A percentile compares a stretch with the other conserved stretches of the same genome.
These are phyloP conservation scores for Cotoneaster glaucophyllus DNA, from an alignment of 306 rosid genomes.

Conservation along the genomic window DNA sequence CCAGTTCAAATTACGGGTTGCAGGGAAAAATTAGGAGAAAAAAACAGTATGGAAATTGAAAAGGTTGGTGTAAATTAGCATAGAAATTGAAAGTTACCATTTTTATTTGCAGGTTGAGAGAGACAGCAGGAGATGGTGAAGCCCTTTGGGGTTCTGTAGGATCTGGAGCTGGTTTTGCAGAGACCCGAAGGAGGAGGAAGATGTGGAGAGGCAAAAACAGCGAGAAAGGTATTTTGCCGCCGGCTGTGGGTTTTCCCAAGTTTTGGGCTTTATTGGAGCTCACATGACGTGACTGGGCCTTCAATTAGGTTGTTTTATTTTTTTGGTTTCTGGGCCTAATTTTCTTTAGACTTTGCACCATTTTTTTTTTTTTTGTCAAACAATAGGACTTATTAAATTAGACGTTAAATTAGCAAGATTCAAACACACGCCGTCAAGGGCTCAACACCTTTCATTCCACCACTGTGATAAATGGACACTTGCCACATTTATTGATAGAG, in stretches of 20 bases:
- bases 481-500: too few species aligned
- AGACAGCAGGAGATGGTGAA: background rate
- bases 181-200: background rate
- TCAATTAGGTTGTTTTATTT: background rate
- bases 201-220: background rate
- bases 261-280: background rate
- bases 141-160: background rate
- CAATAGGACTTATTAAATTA: rapidly evolving
- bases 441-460: too few species aligned
- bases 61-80: background rate
- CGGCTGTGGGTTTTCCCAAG: background rate
- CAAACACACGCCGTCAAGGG: rapidly evolving
- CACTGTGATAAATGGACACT: too few species aligned
- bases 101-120: background rate
- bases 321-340: background rate
- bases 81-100: background rate
- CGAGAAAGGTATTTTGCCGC: background rate
- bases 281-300: background rate
- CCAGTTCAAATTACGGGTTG: background rate
- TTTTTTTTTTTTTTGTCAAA: background rate
- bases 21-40: background rate
- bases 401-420: too few species aligned
- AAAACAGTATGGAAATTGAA: background rate
- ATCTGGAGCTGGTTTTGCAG: background rate
- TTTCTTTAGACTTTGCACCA: rapidly evolving